Evolutionary conservation across 2,329 filamentous ascomycete genomes (phyloP), one percentile per base, ranked within the genome.

Genomic region (Sphaerulina vaccinii): DNA sequence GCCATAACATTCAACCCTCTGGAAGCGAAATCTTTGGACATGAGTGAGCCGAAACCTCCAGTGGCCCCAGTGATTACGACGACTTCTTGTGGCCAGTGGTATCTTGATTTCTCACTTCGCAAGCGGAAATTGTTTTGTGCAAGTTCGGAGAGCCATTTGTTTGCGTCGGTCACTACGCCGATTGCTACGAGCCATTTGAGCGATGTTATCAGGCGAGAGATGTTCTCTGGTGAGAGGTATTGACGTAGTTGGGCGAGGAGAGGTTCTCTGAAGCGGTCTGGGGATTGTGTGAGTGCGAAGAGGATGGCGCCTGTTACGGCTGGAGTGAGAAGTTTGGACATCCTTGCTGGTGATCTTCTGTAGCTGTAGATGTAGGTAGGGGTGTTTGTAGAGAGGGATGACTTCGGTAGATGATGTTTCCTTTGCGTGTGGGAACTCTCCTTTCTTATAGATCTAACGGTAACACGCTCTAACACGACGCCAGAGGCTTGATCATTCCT

Each of bases 1-100:
- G 70, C 65, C 15, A 70, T 69, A 35, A 73, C 70, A 16, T 65
- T 66, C 39, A 73, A 59, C 10, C 71, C 71, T 35, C 64, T 64
- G n/a, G 51, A 58, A 2, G 65, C 62, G 33, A 74, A 65, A 11
- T 67, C 63, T 42, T 67, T 62, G 0, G 64, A 66, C 41, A 73
- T 65, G 11, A 65, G 61, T 35, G 64, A 59, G 3, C 72, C 72
- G 41, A 75, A 73, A 5, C 72, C 72, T 36, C 60, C 61, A 11
- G 61, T 65, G 21, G 62, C 68, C 23, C 68, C 68, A 16, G 67
- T 70, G 23, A 70, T 62, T 32, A 70, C 60, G 10, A 65, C 68
- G 45, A 70, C 61, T 48, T 70, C 64, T 62, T 74, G 61, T 2
- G 61, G 55, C 67, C 68, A 70, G 47, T 65, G 56, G 59, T 69